Evolutionary conservation across 2,329 filamentous ascomycete species (phyloP), one percentile per base, ranked within the genome.

Genomic region (Ceratocystis variospora): DNA sequence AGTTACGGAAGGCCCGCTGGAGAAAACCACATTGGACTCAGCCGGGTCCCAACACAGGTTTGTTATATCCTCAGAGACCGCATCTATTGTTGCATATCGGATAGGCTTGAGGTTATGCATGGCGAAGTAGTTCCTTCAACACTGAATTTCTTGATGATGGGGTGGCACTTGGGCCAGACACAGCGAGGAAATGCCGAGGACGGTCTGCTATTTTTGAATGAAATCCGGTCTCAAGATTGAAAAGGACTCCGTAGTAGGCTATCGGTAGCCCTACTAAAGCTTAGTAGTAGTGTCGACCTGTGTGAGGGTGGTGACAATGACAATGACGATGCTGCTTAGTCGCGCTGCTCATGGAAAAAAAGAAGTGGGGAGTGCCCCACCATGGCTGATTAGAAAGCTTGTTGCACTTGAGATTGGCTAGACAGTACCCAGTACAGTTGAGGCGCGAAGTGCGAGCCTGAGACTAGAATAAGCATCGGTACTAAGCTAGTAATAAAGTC

Each of bases 71-170:
- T 80, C 75, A 44, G 61, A 46, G 31, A 50, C 67, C 64, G 81
- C 79, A 69, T 85, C 81, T 77, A 86, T 86, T 73, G 83, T 79
- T 71, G 83, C 81, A 74, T 89, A 86, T 73, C 83, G 84, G 72
- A 91, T 85, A 74, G 87, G 91, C 76, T 85, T 87, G 71, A 97
- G 81, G 76, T 96, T 97, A 74, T 90, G 87, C 93, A 97, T 97
- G 66, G 70, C 69, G 69, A 65, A 48, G 55, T 19, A 10, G 55
- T 59, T 55, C 55, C 55, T 48, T 12, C 10, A 19, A 37, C 62
- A 37, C 55, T n/a, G 55, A 22, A n/a, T 31, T 59, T 59, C 48
- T 28, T n/a, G 5, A 8, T 37, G 5, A 45, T 50, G 55, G 31
- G 55, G 17, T 19, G 31, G 31, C 55, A 59, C 25, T 59, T 59